These are phyloP conservation scores for Monilinia fructicola DNA, from an alignment of 2,329 filamentous ascomycete genomes.

Conservation along the genomic window DNA sequence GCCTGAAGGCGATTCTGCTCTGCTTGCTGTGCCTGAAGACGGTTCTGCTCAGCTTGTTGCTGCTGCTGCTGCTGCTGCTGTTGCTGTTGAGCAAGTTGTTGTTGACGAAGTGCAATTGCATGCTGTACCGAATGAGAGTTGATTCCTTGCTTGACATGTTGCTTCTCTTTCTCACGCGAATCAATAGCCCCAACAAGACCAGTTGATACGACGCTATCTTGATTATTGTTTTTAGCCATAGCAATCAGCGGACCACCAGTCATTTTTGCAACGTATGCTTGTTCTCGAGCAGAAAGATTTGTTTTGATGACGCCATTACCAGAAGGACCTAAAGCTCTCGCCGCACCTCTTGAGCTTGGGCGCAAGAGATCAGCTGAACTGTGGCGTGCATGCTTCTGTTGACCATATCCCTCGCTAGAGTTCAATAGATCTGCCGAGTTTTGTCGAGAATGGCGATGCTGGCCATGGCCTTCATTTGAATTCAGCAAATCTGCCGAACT, in stretches of 20 bases:
- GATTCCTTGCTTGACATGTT: constrained; percentile 66
- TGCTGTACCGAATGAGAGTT: constrained; percentile 71
- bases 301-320: constrained; percentile 50
- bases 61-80: constrained; percentile 16
- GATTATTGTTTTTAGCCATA: constrained; percentile 49
- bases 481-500: constrained; percentile 41
- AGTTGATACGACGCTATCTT: constrained; percentile 48
- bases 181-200: constrained; percentile 79
- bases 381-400: constrained; percentile 46
- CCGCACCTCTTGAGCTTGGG: constrained; percentile 60
- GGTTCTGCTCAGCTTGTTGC: constrained; percentile 49
- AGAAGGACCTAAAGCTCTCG: constrained; percentile 38
- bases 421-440: constrained; percentile 10
- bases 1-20: neutral
- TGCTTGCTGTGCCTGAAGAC: constrained; percentile 44
- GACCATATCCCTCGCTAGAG: constrained; percentile 44
- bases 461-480: neutral
- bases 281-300: constrained; percentile 79
- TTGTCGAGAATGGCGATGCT: constrained; percentile 7
- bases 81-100: constrained; percentile 44
- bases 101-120: constrained; percentile 68
- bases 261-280: constrained; percentile 81
- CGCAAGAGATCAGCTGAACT: constrained; percentile 51
- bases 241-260: constrained; percentile 75
- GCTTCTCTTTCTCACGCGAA: constrained; percentile 74